phyloP scores from a whole-genome alignment of 2,329 filamentous ascomycete genomes.

The Beauveria bassiana region DNA sequence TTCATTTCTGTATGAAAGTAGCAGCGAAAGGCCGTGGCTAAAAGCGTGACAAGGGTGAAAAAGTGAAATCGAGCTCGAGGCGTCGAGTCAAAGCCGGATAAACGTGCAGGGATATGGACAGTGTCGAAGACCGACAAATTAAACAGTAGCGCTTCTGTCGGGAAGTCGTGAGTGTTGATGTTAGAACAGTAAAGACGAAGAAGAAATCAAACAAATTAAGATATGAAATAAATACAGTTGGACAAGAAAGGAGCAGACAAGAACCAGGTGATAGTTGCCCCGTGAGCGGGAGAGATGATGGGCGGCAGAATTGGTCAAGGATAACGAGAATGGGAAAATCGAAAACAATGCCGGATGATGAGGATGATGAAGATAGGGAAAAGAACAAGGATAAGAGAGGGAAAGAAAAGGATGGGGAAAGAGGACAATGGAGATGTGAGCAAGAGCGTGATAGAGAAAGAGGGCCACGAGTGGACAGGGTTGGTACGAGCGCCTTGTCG shows the following conservation, averaged over 20 bases:
- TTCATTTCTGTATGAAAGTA: not conserved
- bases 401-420: conserved; percentile 13
- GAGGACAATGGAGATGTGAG: conserved; percentile 3
- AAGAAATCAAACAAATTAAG: not conserved
- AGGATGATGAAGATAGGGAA: not conserved
- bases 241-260: not conserved
- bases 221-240: not conserved
- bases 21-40: not conserved
- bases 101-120: not conserved
- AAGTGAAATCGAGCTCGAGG: not conserved
- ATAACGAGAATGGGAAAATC: not conserved
- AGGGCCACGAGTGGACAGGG: not conserved
- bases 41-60: not conserved
- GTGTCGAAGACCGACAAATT: not conserved
- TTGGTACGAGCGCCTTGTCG: not conserved
- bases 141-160: not conserved
- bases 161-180: not conserved
- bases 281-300: not conserved
- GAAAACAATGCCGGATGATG: not conserved
- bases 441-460: not conserved
- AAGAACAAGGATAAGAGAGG: conserved; percentile 9
- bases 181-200: not conserved
- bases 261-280: not conserved
- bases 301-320: not conserved
- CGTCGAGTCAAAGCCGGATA: not conserved